These are phyloP conservation scores for Aspergillus cavernicola DNA, from an alignment of 495 filamentous ascomycete species.

Conservation along the genomic window DNA sequence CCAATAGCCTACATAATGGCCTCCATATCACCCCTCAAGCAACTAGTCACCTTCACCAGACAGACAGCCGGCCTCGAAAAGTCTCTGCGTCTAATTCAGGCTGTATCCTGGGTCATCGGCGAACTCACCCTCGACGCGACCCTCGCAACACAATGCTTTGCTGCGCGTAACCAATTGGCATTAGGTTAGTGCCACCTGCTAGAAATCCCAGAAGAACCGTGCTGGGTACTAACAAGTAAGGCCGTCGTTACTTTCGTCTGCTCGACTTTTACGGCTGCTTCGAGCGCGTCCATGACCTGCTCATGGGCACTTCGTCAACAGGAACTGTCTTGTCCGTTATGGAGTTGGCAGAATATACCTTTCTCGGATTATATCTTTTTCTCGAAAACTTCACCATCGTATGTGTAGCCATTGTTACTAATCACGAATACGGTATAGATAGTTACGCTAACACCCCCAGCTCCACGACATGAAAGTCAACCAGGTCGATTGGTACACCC, in stretches of 20 bases:
- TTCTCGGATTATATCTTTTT: constrained; percentile 9
- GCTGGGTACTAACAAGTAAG: neutral
- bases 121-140: neutral
- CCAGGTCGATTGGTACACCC: neutral
- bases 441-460: neutral
- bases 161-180: constrained; percentile 1
- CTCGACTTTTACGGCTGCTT: constrained; percentile 12
- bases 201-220: too few relatives aligned
- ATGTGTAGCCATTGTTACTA: neutral
- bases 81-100: constrained; percentile 8
- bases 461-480: constrained; percentile 11
- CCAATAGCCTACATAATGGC: neutral
- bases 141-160: neutral
- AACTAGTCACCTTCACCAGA: constrained; percentile 6
- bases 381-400: constrained; percentile 11
- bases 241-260: constrained; percentile 8
- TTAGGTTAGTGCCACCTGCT: neutral
- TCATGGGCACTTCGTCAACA: neutral
- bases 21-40: constrained; percentile 8
- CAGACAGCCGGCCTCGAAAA: constrained; percentile 9
- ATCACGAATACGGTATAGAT: too few relatives aligned
- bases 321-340: neutral
- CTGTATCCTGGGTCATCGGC: neutral
- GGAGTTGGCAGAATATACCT: constrained; percentile 6
- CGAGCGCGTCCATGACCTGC: neutral